Conservation (phyloP, 345 rosid species). For the Adansonia digitata region DNA sequence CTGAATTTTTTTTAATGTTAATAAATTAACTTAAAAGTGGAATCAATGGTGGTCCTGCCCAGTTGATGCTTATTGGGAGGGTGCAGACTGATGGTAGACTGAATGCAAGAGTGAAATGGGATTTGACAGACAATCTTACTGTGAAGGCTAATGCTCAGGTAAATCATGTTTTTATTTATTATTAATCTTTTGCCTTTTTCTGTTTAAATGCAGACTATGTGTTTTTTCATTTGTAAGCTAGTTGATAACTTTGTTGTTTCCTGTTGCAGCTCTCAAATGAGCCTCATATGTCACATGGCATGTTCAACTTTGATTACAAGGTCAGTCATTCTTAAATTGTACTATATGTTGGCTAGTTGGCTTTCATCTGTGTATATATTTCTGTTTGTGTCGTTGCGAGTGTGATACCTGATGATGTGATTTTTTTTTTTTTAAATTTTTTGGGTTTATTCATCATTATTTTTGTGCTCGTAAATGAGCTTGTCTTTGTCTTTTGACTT, state of each 20-base stretch:
- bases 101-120: constrained; percentile 83
- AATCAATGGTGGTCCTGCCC: constrained; percentile 12
- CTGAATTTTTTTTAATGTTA: not conserved
- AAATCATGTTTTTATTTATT: not conserved
- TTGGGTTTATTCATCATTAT: not conserved
- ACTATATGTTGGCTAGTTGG: not conserved
- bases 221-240: not conserved
- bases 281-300: constrained; percentile 82
- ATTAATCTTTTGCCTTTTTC: not conserved
- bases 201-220: not conserved
- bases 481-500: constrained; percentile 6
- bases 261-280: constrained; percentile 69
- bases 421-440: not conserved
- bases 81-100: constrained; percentile 86
- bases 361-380: not conserved
- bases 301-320: constrained; percentile 91
- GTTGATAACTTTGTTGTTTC: constrained; percentile 17
- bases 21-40: not conserved
- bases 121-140: constrained; percentile 66
- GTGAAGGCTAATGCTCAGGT: constrained; percentile 93
- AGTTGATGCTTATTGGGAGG: constrained; percentile 94
- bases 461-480: not conserved
- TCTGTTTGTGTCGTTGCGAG: not conserved
- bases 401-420: not conserved
- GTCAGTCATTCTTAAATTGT: constrained; percentile 26